A percentile compares a stretch with the other conserved stretches of the same genome.
Conservation (phyloP, 305 asterid species). For the Solanum hybrid region DNA sequence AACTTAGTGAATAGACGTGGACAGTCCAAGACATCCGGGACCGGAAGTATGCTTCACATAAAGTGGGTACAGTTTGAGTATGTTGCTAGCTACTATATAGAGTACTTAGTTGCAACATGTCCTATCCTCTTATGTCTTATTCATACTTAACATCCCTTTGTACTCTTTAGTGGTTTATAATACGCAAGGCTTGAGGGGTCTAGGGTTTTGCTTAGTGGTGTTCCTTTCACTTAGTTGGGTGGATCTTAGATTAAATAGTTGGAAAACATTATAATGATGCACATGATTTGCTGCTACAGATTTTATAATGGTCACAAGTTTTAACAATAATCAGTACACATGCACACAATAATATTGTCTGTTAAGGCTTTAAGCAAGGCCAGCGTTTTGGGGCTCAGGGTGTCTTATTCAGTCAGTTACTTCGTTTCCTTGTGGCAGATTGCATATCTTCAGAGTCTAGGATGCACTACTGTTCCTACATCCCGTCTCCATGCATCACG, state of each 20-base stretch:
- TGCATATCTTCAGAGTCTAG: slow-evolving; percentile 68
- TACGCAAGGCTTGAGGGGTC: background rate
- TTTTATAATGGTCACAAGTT: background rate
- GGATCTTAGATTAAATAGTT: background rate
- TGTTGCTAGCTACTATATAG: background rate
- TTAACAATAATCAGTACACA: background rate
- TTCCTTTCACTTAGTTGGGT: background rate
- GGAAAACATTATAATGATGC: background rate
- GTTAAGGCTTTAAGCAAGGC: background rate
- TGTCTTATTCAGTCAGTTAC: background rate
- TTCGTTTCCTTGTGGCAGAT: slow-evolving; percentile 34
- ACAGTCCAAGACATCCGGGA: background rate
- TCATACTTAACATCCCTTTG: background rate
- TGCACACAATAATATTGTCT: background rate
- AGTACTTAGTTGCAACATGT: background rate
- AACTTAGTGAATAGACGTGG: background rate
- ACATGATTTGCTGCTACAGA: background rate
- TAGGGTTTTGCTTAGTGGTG: background rate
- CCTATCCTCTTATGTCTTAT: background rate
- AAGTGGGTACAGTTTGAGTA: background rate
- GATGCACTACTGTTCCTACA: slow-evolving; percentile 74
- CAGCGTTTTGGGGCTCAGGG: background rate
- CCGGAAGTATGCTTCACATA: background rate
- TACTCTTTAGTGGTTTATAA: background rate
- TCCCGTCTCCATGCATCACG: slow-evolving; percentile 96